These are phyloP conservation scores for Microthyrium microscopicum DNA, from an alignment of 2,329 filamentous ascomycete species.

Conservation along the genomic window DNA sequence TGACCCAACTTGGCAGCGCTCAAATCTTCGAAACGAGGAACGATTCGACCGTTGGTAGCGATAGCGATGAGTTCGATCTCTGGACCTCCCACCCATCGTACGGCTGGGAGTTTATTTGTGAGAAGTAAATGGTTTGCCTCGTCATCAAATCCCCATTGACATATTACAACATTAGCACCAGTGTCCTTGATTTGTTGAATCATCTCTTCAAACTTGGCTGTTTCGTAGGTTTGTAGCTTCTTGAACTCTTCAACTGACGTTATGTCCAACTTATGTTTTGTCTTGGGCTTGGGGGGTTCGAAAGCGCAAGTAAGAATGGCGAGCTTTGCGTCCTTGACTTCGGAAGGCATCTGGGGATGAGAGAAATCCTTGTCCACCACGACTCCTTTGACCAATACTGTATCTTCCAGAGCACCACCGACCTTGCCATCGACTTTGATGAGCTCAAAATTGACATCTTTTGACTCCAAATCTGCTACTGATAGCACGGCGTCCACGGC, in stretches of 20 bases:
- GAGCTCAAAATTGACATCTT: conserved; percentile 95
- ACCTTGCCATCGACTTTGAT: conserved; percentile 99
- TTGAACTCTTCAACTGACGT: conserved; percentile 96
- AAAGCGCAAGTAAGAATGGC: conserved; percentile 96
- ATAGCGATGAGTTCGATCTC: conserved; percentile 98
- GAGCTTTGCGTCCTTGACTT: conserved; percentile 89
- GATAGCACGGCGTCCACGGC: conserved; percentile 93
- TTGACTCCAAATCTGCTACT: conserved; percentile 86
- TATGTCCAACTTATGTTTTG: conserved; percentile 98
- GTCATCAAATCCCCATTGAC: conserved; percentile 98
- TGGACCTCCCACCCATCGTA: conserved; percentile 93
- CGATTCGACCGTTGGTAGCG: conserved; percentile 93
- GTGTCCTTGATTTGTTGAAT: conserved; percentile 96
- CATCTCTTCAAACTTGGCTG: conserved; percentile 95
- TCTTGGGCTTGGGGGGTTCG: conserved; percentile 98
- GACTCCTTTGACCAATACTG: conserved; percentile 88
- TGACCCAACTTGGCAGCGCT: conserved; percentile 78
- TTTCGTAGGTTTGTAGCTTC: conserved; percentile 90
- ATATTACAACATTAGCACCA: conserved; percentile 92
- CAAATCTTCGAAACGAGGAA: conserved; percentile 91
- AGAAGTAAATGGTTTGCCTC: conserved; percentile 95
- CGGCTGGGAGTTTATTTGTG: conserved; percentile 88
- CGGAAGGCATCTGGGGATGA: conserved; percentile 95
- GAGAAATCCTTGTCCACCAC: conserved; percentile 99
- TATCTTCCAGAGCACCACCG: conserved; percentile 82